These are phyloP conservation scores for Epichloe sibirici DNA, from an alignment of 2,329 filamentous ascomycete species.

Conservation along the genomic window DNA sequence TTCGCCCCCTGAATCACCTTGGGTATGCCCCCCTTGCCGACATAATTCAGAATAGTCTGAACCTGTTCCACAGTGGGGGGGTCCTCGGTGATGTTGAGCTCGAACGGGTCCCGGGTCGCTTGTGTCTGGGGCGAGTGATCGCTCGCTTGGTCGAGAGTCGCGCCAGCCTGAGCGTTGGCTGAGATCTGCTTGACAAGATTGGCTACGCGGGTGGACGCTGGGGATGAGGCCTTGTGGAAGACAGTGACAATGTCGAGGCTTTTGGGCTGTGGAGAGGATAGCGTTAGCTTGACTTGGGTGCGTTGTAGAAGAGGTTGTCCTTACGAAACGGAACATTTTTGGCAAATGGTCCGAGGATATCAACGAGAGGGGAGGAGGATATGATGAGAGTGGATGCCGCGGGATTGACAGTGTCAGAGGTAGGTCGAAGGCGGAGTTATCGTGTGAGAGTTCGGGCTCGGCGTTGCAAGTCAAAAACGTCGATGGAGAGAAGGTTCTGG, in stretches of 20 bases:
- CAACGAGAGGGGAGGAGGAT: not conserved
- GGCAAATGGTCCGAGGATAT: not conserved
- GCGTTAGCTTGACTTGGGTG: not conserved
- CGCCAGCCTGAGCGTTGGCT: conserved; percentile 51
- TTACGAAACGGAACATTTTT: conserved; percentile 15
- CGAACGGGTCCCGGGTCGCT: conserved; percentile 55
- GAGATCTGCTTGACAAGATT: conserved; percentile 72
- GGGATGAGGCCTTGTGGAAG: conserved; percentile 74
- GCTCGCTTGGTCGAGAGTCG: conserved; percentile 64
- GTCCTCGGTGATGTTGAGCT: conserved; percentile 75
- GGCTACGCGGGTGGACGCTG: conserved; percentile 60
- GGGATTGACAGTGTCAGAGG: not conserved
- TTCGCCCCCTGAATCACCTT: conserved; percentile 61
- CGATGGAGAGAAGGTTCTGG: not conserved
- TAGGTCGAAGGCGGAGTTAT: no score
- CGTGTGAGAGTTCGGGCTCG: not conserved
- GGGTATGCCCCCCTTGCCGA: conserved; percentile 49
- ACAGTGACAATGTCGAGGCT: conserved; percentile 85
- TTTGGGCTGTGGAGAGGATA: conserved; percentile 47
- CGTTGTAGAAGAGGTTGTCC: not conserved
- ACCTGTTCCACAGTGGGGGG: conserved; percentile 76
- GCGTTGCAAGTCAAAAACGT: not conserved
- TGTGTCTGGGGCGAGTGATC: conserved; percentile 48
- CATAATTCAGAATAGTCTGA: conserved; percentile 71
- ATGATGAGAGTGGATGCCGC: not conserved